Evolutionary conservation across 2,329 filamentous ascomycete genomes (phyloP).

Genomic region (Neofusicoccum sp.): DNA sequence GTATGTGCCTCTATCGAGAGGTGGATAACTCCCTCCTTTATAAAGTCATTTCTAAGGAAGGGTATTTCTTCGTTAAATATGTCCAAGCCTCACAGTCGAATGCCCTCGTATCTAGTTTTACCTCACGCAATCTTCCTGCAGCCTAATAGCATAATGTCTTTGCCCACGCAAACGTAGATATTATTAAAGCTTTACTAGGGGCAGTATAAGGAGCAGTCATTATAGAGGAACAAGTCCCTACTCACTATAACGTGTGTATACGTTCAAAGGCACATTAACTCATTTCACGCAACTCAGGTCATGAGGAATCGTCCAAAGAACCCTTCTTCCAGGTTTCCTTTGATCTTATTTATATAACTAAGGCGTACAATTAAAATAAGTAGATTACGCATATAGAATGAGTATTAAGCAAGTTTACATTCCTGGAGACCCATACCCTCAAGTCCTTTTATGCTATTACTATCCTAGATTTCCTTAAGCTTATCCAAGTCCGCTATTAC

Average conservation of each 20-base stretch:
- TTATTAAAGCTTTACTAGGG: background rate
- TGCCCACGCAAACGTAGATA: background rate
- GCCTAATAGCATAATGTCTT: background rate
- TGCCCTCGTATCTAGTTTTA: background rate
- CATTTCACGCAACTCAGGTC: background rate
- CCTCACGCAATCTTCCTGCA: background rate
- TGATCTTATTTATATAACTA: background rate
- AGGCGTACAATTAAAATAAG: background rate
- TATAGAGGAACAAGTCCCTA: too few species aligned
- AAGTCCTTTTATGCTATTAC: background rate
- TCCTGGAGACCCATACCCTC: background rate
- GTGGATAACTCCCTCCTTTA: background rate
- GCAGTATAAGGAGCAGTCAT: background rate
- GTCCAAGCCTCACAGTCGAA: fast-evolving
- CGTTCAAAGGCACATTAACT: background rate
- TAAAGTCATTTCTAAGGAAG: background rate
- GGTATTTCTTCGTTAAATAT: background rate
- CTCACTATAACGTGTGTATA: background rate
- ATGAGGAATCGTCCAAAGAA: background rate
- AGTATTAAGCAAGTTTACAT: background rate
- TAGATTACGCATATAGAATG: background rate
- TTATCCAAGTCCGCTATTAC: background rate
- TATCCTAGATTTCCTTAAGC: background rate
- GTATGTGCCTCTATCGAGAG: background rate
- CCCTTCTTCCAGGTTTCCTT: background rate